These are phyloP conservation scores for Boletus vermiculosoides DNA, from an alignment of 768 basidiomycete species.

Conservation along the genomic window DNA sequence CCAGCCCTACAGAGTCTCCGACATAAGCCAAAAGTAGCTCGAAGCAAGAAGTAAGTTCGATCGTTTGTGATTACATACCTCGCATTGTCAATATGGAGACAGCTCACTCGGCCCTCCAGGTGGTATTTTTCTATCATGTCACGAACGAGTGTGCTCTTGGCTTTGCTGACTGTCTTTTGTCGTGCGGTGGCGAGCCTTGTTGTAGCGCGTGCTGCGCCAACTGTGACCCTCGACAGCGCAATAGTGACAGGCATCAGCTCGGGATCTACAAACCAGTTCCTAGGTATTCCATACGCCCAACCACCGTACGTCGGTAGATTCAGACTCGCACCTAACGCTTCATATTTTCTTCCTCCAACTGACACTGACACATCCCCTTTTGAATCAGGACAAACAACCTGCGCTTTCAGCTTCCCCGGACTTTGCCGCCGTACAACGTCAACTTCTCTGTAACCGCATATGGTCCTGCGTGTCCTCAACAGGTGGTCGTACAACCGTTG, in stretches of 20 bases:
- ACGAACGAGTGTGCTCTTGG: too few relatives aligned
- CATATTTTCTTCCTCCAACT: background rate
- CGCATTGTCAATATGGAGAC: too few relatives aligned
- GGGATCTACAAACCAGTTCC: slow-evolving; percentile 30
- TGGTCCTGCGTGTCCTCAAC: slow-evolving; percentile 14
- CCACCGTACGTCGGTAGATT: slow-evolving; percentile 33
- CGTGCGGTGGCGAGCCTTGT: background rate
- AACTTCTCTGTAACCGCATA: slow-evolving; percentile 6
- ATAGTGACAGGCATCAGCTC: slow-evolving; percentile 27
- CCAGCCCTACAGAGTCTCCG: too few relatives aligned
- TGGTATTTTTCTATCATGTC: too few relatives aligned
- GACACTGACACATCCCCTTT: background rate
- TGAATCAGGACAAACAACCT: slow-evolving; percentile 29
- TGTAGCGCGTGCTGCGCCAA: slow-evolving; percentile 9
- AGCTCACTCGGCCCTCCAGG: too few relatives aligned
- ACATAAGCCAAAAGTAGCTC: too few relatives aligned
- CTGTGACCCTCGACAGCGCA: slow-evolving; percentile 29
- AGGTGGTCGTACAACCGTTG: background rate
- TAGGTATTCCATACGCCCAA: slow-evolving; percentile 43
- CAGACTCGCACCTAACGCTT: background rate
- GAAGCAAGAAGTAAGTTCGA: too few relatives aligned
- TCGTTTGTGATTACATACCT: too few relatives aligned
- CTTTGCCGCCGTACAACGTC: slow-evolving; percentile 4
- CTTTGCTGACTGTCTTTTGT: too few relatives aligned
- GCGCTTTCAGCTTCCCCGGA: slow-evolving; percentile 32